These are phyloP conservation scores for Pseudozyma sp. DNA, from an alignment of 1,284 basidiomycete genomes.

Conservation along the genomic window DNA sequence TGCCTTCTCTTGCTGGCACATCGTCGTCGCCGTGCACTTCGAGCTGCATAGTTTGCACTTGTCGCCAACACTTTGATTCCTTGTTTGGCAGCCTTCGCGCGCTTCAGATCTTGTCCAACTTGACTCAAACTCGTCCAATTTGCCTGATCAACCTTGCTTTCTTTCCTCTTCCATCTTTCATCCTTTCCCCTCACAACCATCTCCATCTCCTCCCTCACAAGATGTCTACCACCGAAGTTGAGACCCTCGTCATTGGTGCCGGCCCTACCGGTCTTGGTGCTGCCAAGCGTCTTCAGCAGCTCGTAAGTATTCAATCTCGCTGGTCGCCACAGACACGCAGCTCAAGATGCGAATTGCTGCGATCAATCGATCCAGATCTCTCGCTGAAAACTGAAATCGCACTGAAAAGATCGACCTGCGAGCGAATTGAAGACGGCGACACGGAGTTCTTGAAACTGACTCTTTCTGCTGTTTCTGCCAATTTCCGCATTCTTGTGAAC, in stretches of 20 bases:
- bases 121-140: no score
- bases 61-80: no score
- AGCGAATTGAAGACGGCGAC: no score
- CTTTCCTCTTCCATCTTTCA: slow-evolving; percentile 3
- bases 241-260: slow-evolving; percentile 68
- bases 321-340: background rate
- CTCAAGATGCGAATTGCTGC: background rate
- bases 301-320: slow-evolving; percentile 53
- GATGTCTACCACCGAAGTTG: slow-evolving; percentile 58
- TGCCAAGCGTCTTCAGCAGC: slow-evolving; percentile 72
- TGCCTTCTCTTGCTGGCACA: no score
- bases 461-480: background rate
- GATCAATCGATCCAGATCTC: background rate
- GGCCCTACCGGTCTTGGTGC: slow-evolving; percentile 72
- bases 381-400: background rate
- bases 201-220: background rate
- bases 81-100: no score
- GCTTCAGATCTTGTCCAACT: no score
- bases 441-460: background rate
- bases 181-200: background rate
- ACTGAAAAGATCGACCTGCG: background rate
- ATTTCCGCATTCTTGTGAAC: slow-evolving; percentile 6
- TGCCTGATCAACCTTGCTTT: background rate
- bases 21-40: no score
- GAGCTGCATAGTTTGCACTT: no score